Conservation (phyloP, 2,329 filamentous ascomycete species). For the Cadophora gregata region DNA sequence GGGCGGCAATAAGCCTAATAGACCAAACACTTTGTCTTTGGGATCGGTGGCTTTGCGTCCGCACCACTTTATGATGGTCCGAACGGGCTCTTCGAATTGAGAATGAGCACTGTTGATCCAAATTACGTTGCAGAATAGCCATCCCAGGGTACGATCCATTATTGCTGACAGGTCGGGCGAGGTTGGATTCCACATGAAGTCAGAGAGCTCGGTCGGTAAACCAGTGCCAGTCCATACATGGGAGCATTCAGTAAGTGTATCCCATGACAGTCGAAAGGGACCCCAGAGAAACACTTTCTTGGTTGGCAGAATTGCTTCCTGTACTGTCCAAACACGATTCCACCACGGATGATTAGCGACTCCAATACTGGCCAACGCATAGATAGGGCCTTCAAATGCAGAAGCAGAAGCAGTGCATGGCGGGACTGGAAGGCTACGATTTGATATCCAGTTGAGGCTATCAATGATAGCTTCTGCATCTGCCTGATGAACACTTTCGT, state of each 20-base stretch:
- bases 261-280: background rate
- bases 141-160: background rate
- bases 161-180: background rate
- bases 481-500: background rate
- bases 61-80: background rate
- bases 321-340: background rate
- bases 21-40: background rate
- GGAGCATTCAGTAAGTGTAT: background rate
- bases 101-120: background rate
- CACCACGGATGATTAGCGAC: background rate
- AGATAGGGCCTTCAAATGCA: background rate
- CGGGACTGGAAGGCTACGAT: background rate
- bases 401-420: background rate
- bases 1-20: background rate
- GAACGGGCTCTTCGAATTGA: background rate
- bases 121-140: slow-evolving; percentile 2
- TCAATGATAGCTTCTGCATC: background rate
- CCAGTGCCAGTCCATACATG: background rate
- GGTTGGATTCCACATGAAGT: background rate
- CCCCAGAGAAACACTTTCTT: slow-evolving; percentile 4
- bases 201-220: background rate
- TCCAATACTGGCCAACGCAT: background rate
- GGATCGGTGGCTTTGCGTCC: background rate
- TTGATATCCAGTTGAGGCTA: background rate
- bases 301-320: background rate